Percentiles rank a stretch among this genome's conserved stretches.
These are phyloP conservation scores for Edaphochlamys debaryana DNA, from an alignment of 139 green algal species.

Conservation along the genomic window DNA sequence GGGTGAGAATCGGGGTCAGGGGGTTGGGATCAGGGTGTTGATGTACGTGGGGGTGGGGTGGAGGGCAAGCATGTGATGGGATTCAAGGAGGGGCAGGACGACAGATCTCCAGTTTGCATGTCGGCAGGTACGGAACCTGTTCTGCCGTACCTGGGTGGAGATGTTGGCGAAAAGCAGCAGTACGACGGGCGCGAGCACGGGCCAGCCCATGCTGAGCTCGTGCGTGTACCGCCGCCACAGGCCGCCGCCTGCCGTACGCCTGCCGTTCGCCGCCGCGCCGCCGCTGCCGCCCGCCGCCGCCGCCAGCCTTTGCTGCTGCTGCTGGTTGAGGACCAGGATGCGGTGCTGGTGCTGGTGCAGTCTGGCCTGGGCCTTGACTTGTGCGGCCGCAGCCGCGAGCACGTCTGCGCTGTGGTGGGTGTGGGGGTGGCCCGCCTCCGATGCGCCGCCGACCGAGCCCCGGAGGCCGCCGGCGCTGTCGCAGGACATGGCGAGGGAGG, in stretches of 20 bases:
- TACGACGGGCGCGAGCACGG: conserved; percentile 29
- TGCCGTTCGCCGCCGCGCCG: background rate
- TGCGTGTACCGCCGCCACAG: conserved; percentile 30
- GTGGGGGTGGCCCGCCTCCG: no score
- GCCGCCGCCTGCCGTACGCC: background rate
- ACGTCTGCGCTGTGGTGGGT: no score
- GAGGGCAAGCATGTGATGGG: no score
- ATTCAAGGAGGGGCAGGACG: no score
- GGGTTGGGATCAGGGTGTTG: no score
- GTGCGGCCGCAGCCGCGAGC: background rate
- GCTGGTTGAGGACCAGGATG: background rate
- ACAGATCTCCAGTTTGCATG: no score
- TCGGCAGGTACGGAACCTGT: no score
- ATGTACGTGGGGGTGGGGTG: no score
- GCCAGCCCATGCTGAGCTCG: conserved; percentile 29
- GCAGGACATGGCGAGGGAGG: no score
- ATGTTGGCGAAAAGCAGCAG: conserved; percentile 45
- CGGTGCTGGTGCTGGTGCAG: no score
- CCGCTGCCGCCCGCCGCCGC: background rate
- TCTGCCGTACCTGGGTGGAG: conserved; percentile 5
- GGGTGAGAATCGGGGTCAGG: background rate
- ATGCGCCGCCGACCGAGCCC: no score
- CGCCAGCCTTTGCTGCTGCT: background rate
- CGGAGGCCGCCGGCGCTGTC: no score
- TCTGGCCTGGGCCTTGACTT: background rate